These are phyloP conservation scores for Antrodiella citrinella DNA, from an alignment of 768 basidiomycete genomes.

Conservation along the genomic window DNA sequence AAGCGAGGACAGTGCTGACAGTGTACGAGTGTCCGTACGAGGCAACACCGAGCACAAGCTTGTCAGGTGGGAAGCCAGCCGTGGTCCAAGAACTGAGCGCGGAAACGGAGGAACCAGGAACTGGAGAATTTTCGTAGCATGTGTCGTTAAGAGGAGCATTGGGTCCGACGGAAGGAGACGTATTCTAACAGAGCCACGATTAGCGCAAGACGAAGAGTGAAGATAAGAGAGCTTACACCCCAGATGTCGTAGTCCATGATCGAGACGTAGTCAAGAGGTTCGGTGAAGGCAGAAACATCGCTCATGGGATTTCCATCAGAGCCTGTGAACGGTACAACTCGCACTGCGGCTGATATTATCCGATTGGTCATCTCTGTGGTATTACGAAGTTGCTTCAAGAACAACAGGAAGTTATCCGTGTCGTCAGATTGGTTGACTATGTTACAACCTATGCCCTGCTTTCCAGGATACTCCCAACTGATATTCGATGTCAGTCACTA, in stretches of 20 bases:
- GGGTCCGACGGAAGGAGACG: no score
- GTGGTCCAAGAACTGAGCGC: constrained; percentile 68
- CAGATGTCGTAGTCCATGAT: constrained; percentile 70
- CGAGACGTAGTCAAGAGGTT: constrained; percentile 56
- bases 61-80: constrained; percentile 69
- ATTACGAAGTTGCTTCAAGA: constrained; percentile 61
- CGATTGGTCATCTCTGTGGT: constrained; percentile 43
- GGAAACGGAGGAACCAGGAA: constrained; percentile 69
- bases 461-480: constrained; percentile 84
- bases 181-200: no score
- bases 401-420: constrained; percentile 66
- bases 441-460: constrained; percentile 66
- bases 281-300: constrained; percentile 66
- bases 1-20: constrained; percentile 29
- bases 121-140: constrained; percentile 46
- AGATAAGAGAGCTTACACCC: constrained; percentile 25
- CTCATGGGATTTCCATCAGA: constrained; percentile 46
- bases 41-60: constrained; percentile 82
- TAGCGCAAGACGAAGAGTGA: no score
- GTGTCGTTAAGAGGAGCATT: constrained; percentile 80
- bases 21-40: constrained; percentile 73
- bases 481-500: not conserved
- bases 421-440: constrained; percentile 45
- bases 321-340: constrained; percentile 40
- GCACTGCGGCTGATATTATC: constrained; percentile 48